Conservation (phyloP, 371 early-diverging fungal species). For the Mucor velutinosus region DNA sequence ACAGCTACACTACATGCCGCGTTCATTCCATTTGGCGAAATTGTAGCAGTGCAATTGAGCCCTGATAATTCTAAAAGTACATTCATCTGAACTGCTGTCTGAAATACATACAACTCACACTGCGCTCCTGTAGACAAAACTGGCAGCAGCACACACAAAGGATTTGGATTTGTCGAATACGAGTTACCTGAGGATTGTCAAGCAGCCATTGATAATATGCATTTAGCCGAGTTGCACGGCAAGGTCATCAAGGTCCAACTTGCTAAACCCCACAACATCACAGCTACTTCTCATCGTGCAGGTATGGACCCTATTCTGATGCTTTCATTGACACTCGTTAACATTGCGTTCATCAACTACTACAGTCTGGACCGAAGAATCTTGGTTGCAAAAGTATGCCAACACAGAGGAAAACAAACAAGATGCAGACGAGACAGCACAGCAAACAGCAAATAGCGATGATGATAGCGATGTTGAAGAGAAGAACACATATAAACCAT, state of each 20-base stretch:
- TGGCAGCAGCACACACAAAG: constrained; percentile 76
- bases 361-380: constrained; percentile 78
- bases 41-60: constrained; percentile 86
- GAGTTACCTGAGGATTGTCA: constrained; percentile 82
- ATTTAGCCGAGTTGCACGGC: constrained; percentile 86
- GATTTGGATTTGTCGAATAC: constrained; percentile 95
- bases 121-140: background rate
- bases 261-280: constrained; percentile 73
- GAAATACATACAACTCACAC: background rate
- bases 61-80: constrained; percentile 56
- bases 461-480: constrained; percentile 11
- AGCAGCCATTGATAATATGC: constrained; percentile 95
- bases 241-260: constrained; percentile 86
- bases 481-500: constrained; percentile 1
- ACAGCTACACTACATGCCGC: constrained; percentile 82
- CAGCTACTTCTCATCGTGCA: constrained; percentile 62
- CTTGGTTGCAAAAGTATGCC: constrained; percentile 69
- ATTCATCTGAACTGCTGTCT: background rate
- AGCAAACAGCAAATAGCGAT: constrained; percentile 5
- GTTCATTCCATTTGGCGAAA: constrained; percentile 96
- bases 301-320: constrained; percentile 32
- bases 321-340: background rate
- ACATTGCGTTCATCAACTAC: background rate
- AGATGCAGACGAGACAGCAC: constrained; percentile 7
- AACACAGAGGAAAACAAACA: constrained; percentile 28